These are phyloP conservation scores for Sphagnum tenellum DNA, from an alignment of 225 moss, liverwort and hornwort genomes.

Conservation along the genomic window DNA sequence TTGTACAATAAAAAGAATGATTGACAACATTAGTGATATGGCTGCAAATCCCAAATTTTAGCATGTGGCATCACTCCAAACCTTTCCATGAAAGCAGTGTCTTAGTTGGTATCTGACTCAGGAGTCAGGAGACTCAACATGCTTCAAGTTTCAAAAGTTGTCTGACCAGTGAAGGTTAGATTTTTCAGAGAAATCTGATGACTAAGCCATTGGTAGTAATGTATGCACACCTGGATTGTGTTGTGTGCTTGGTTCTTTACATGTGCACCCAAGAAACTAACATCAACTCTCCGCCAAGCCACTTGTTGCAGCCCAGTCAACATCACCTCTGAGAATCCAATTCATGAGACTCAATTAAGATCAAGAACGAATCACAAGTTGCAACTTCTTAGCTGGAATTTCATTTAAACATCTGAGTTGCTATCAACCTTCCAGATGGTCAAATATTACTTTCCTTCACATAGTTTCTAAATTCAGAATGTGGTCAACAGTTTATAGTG, in stretches of 20 bases:
- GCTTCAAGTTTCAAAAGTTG: too few species aligned
- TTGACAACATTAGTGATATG: too few species aligned
- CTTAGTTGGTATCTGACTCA: too few species aligned
- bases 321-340: slow-evolving; percentile 35
- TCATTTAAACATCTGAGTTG: neutral
- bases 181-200: too few species aligned
- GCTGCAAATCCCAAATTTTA: too few species aligned
- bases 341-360: neutral
- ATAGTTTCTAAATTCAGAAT: neutral
- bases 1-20: too few species aligned
- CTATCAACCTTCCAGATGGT: neutral
- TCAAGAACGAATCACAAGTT: neutral
- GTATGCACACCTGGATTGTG: slow-evolving; percentile 36
- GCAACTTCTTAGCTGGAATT: neutral
- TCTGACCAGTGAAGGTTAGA: too few species aligned
- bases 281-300: slow-evolving; percentile 47
- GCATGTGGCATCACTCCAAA: too few species aligned
- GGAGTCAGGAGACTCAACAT: too few species aligned
- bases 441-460: neutral
- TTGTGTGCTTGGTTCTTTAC: slow-evolving; percentile 28
- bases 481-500: neutral
- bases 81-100: too few species aligned
- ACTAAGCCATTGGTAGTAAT: too few species aligned
- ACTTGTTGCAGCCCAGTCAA: slow-evolving; percentile 42
- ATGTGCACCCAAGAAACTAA: slow-evolving; percentile 21